phyloP scores from a whole-genome alignment of 495 filamentous ascomycete genomes.

The Barbatosphaeria neglecta region DNA sequence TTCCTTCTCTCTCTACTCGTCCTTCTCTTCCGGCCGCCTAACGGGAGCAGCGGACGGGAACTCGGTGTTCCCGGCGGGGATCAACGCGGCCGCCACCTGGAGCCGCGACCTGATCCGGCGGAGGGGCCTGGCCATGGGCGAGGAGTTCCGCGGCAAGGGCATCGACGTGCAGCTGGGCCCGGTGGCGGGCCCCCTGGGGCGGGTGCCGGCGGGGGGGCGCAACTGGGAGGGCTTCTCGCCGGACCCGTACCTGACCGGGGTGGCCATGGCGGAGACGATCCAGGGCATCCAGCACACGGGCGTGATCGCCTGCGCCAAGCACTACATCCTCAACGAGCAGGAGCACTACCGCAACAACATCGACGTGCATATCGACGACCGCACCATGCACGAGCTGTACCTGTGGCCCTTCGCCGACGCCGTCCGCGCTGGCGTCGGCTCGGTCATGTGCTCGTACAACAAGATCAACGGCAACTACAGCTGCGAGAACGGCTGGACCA shows the following conservation, averaged over 20 bases:
- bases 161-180: slow-evolving; percentile 43
- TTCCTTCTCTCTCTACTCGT: too few relatives aligned
- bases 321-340: slow-evolving; percentile 42
- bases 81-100: slow-evolving; percentile 66
- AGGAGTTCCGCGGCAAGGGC: slow-evolving; percentile 53
- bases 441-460: slow-evolving; percentile 56
- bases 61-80: slow-evolving; percentile 61
- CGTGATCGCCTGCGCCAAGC: slow-evolving; percentile 49
- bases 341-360: slow-evolving; percentile 26
- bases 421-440: slow-evolving; percentile 45
- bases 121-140: slow-evolving; percentile 44
- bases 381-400: slow-evolving; percentile 58
- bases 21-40: too few relatives aligned
- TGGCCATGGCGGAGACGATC: slow-evolving; percentile 42
- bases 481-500: slow-evolving; percentile 32
- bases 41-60: slow-evolving; percentile 36
- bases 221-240: slow-evolving; percentile 59
- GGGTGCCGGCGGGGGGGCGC: slow-evolving; percentile 49
- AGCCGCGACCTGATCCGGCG: slow-evolving; percentile 50
- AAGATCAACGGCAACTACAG: slow-evolving; percentile 31
- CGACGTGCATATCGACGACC: slow-evolving; percentile 48
- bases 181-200: slow-evolving; percentile 40
- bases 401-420: slow-evolving; percentile 62
- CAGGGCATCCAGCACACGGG: slow-evolving; percentile 44
- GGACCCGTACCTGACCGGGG: slow-evolving; percentile 48